Conservation (phyloP, 1,284 basidiomycete species). For the Apiotrichum mycotoxinovorans region DNA sequence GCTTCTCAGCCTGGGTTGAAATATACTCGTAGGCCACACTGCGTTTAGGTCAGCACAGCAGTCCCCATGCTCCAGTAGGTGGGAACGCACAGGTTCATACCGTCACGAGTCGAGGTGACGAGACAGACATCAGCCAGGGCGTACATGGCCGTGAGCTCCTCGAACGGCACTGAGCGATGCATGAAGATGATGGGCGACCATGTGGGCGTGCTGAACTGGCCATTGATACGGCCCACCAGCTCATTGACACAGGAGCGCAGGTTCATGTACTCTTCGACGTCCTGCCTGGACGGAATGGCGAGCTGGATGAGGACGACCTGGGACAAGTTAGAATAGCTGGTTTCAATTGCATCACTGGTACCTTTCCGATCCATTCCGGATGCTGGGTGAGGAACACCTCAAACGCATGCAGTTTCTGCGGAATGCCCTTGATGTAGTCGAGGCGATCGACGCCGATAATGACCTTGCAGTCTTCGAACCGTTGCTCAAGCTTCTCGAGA, state of each 20-base stretch:
- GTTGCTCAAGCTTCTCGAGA: constrained; percentile 74
- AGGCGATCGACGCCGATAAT: constrained; percentile 97
- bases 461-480: constrained; percentile 92
- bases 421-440: constrained; percentile 99
- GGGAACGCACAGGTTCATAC: constrained; percentile 75
- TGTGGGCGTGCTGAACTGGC: constrained; percentile 95
- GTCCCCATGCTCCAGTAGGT: no score
- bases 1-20: constrained; percentile 84
- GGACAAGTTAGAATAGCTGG: neutral
- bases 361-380: constrained; percentile 98
- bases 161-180: constrained; percentile 89
- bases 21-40: constrained; percentile 99
- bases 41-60: constrained; percentile 42
- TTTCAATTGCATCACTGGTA: neutral
- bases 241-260: constrained; percentile 94
- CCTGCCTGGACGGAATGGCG: constrained; percentile 93
- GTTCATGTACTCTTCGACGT: constrained; percentile 99
- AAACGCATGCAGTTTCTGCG: constrained; percentile 93
- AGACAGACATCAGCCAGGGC: constrained; percentile 95
- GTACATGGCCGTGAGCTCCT: constrained; percentile 94
- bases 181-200: constrained; percentile 99
- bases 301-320: constrained; percentile 93
- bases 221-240: constrained; percentile 95
- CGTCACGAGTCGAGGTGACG: constrained; percentile 90
- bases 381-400: constrained; percentile 96